Evolutionary conservation across 2,329 filamentous ascomycete species (phyloP), one percentile per base, ranked within the genome.

Genomic region (Hansfordia pulvinata): DNA sequence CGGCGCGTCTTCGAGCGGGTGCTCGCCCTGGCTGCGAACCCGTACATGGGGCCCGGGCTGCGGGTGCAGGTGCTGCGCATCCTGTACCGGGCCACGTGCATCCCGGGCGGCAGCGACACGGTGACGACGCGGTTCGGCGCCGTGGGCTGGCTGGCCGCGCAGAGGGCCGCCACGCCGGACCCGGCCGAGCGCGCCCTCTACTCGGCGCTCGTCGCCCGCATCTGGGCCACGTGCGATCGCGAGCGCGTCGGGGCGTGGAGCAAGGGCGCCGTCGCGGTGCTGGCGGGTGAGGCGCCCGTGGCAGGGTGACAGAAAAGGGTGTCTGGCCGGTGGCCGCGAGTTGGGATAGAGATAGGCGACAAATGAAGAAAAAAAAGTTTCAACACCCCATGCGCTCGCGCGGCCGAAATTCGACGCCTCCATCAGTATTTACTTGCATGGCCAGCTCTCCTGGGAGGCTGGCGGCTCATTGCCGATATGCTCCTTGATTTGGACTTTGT

Each of bases 1-100:
- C 42, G 43, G 17, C 42, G 69, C 32, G 56, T 72, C 1, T 58
- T 71, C 23, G 66, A 70, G 46, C 57, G 62, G 2, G 52, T 62
- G 3, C 50, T 69, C 12, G 50, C 51, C 5, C 35, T 49, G 13
- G 30, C 42, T 0, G 29, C 43, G 26, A 41, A 44, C 19, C 43
- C 38, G 9, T 51, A 41, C 39, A 42, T 38, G 30, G 30, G 43
- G 10, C 33, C 31, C 5, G 36, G 33, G 19, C 39, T 50, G 7
- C 38, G 44, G 16, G 41, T 30, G 1, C 41, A 44, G 27, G 32
- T 48, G 8, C 29, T 46, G 19, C 35, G 43, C 19, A 37, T 46
- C 14, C 18, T 50, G 6, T 48, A 48, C 14, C 32, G 46, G 19
- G 35, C 39, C 10, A 40, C 41, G 8, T 33, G 29, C 12, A 44